phyloP scores from a whole-genome alignment of 2,329 filamentous ascomycete species.

The Scedosporium aurantiacum region DNA sequence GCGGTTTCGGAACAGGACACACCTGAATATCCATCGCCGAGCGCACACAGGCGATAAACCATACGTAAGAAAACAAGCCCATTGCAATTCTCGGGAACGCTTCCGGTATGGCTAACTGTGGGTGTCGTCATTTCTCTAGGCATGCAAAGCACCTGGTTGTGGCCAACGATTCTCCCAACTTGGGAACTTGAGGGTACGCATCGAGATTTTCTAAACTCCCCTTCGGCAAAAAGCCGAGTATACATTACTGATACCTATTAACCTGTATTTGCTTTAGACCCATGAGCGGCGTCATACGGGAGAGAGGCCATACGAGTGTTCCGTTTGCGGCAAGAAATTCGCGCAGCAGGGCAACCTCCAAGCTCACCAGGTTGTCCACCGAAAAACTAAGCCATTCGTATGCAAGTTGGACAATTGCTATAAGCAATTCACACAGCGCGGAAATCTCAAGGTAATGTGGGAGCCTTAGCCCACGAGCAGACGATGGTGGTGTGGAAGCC shows the following conservation, averaged over 20 bases:
- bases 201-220: too few relatives aligned
- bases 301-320: constrained; percentile 72
- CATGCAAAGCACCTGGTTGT: constrained; percentile 63
- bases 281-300: constrained; percentile 82
- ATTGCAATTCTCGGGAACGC: too few relatives aligned
- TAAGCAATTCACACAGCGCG: constrained; percentile 81
- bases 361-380: constrained; percentile 73
- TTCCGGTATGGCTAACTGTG: neutral
- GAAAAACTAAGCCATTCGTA: constrained; percentile 63
- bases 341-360: constrained; percentile 78
- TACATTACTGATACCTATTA: too few relatives aligned
- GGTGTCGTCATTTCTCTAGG: too few relatives aligned
- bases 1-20: too few relatives aligned
- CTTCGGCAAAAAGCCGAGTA: too few relatives aligned
- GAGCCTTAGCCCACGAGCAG: too few relatives aligned
- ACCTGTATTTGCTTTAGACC: constrained; percentile 38
- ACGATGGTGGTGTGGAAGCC: neutral
- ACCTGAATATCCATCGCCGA: too few relatives aligned
- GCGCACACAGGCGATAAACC: too few relatives aligned
- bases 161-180: constrained; percentile 76
- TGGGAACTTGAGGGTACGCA: constrained; percentile 69
- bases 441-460: constrained; percentile 69
- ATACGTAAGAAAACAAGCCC: too few relatives aligned
- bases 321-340: constrained; percentile 70
- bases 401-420: constrained; percentile 76